Base-by-base conservation (phyloP, 768 basidiomycete species). In the Cyathus striatus region DNA sequence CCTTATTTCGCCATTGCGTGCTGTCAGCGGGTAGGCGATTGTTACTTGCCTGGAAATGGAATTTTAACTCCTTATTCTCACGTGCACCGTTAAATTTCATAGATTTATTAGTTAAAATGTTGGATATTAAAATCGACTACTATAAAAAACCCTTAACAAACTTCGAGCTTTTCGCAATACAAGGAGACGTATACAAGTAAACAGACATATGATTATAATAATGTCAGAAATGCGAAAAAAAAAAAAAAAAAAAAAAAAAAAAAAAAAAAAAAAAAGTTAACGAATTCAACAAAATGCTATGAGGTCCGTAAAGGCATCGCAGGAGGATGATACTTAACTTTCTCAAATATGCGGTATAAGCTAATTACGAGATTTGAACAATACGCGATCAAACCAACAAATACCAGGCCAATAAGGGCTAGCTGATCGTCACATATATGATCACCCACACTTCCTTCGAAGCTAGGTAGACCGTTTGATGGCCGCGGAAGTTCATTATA, bases 281-380 rank as follows among this genome's bases (percentile, higher is more conserved):
- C 33, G 44, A 33, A 41, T 41, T 35, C 24, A 17, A 18, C 21
- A 23, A 14, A 6, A 30, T 41, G 17, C n/a, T 27, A 41, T 7
- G 20, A 26, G 7, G 30, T 36, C 42, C 17, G 23, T 22, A 6
- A 9, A 7, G 6, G 6, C 10, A 23, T 23, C 27, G 67, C 65
- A 14, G 72, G 72, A 47, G 73, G 72, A 47, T 77, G 79, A 54
- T 83, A 83, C 63, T 92, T 91, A 48, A 91, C 86, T 65, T 90
- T 90, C 60, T 92, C 88, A 52, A 92, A 90, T 45, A 92, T 89
- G 49, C 90, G 72, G 64, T 81, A 92, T 20, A 92, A 72, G 48
- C 83, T 86, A 53, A 94, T 90, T 50, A 91, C 69, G 49, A 94
- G 77, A 59, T 86, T 92, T 53, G 75, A 78, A 67, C 89, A 86